Evolutionary conservation across 2,329 filamentous ascomycete genomes (phyloP).

Genomic region (Verticillium zaregamsianum): DNA sequence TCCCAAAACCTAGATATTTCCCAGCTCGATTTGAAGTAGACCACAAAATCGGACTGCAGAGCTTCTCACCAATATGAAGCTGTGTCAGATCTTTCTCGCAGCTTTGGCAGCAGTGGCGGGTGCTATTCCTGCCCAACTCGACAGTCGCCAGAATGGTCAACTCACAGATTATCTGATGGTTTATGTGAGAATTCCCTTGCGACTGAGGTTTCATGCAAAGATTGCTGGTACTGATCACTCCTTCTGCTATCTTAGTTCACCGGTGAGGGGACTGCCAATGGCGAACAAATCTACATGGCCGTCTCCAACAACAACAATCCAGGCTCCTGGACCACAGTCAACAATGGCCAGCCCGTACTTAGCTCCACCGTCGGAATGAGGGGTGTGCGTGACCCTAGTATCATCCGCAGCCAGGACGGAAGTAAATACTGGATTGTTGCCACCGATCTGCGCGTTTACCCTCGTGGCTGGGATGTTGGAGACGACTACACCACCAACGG

Average conservation of each 20-base stretch:
- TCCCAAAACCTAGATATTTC: no score
- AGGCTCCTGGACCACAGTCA: conserved; percentile 33
- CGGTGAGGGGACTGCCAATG: conserved; percentile 25
- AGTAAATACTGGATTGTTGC: conserved; percentile 34
- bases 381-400: conserved; percentile 35
- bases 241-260: conserved; percentile 23
- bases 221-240: neutral
- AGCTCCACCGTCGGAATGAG: conserved; percentile 32
- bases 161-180: neutral
- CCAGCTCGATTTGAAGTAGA: no score
- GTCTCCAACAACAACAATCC: conserved; percentile 37
- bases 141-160: neutral
- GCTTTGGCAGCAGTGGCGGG: neutral
- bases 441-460: conserved; percentile 28
- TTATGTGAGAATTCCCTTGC: neutral
- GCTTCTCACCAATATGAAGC: neutral
- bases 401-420: conserved; percentile 34
- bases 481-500: conserved; percentile 10
- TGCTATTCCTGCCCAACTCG: neutral
- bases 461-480: conserved; percentile 24
- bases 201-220: no score
- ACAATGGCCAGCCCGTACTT: conserved; percentile 29
- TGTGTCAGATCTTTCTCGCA: neutral
- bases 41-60: no score
- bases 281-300: conserved; percentile 33